These are phyloP conservation scores for Discostella pseudostelligera DNA, from an alignment of 108 stramenopile species.

Conservation along the genomic window DNA sequence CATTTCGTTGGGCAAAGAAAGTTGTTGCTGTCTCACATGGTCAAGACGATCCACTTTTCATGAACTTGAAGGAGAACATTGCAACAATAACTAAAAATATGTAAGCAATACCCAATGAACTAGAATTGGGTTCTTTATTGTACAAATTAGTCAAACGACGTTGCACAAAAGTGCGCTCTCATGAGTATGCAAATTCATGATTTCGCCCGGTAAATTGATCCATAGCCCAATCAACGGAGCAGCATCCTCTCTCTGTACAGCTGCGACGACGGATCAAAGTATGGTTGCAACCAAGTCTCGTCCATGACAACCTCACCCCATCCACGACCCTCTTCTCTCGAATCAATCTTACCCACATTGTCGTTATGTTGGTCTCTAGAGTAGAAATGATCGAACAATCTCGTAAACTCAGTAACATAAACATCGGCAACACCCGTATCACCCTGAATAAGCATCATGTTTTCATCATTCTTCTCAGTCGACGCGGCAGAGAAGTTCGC, in stretches of 20 bases:
- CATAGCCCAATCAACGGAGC: constrained; percentile 10
- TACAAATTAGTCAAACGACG: too few relatives aligned
- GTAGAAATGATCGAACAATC: constrained; percentile 44
- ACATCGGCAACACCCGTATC: constrained; percentile 39
- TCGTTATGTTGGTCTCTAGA: constrained; percentile 27
- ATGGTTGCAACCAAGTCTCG: constrained; percentile 43
- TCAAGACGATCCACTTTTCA: constrained; percentile 16
- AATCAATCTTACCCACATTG: background rate
- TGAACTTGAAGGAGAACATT: constrained; percentile 9
- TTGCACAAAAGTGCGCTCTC: too few relatives aligned
- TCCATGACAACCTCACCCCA: constrained; percentile 31
- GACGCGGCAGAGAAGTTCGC: constrained; percentile 45
- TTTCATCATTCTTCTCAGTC: constrained; percentile 40
- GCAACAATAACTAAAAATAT: background rate
- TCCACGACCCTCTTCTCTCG: background rate
- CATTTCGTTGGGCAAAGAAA: constrained; percentile 29
- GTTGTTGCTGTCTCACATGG: constrained; percentile 31
- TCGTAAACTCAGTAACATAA: constrained; percentile 43
- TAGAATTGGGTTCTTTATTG: too few relatives aligned
- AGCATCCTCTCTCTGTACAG: constrained; percentile 37
- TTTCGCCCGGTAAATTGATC: too few relatives aligned
- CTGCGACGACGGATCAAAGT: constrained; percentile 40
- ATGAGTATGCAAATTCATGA: too few relatives aligned
- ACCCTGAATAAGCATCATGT: constrained; percentile 36
- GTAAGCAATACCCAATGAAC: too few relatives aligned